Evolutionary conservation across 2,329 filamentous ascomycete species (phyloP), one percentile per base, ranked within the genome.

Genomic region (Lecanosticta acicola): DNA sequence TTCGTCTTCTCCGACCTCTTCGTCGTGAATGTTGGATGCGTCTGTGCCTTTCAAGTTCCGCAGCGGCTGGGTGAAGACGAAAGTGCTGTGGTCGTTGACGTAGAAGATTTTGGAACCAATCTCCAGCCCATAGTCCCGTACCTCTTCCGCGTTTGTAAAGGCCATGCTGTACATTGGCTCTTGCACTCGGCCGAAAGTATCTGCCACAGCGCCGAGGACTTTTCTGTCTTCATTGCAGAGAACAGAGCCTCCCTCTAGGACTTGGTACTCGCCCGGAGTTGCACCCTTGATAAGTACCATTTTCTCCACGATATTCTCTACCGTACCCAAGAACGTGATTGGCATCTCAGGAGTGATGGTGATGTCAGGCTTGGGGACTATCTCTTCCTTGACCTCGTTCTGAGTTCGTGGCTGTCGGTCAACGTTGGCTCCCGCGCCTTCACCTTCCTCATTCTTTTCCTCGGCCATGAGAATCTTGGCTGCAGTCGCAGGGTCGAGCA

Each of bases 21-120:
- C 93, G 57, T 97, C 93, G 66, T 95, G 85, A 44, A 95, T 77
- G 63, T 97, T 97, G 41, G 88, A 94, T 7, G 93, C 91, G 66
- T 98, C 93, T 8, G 88, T 93, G 49, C 89, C 88, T 69, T 94
- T 97, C 59, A 85, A 65, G 42, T 75, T 77, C 66, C 84, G 85
- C 46, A 97, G 72, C 4, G 84, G 81, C 64, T 93, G 79, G 0
- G 91, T 96, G 62, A 95, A 93, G 45, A 95, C 87, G 58, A 85
- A 94, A 0, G 77, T 82, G 33, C 88, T 88, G 64, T 93, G 84
- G 7, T 79, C 72, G 36, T 84, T 78, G 2, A 91, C 81, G 61
- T 95, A 97, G 69, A 80, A 95, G 2, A 97, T 71, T 39, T 79
- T 79, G 2, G 78, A 80, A 20, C 84, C 87, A 33, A 79, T 71